Conservation (phyloP, 192 early-diverging fungal genomes). For the Mycoemilia scoparia region DNA sequence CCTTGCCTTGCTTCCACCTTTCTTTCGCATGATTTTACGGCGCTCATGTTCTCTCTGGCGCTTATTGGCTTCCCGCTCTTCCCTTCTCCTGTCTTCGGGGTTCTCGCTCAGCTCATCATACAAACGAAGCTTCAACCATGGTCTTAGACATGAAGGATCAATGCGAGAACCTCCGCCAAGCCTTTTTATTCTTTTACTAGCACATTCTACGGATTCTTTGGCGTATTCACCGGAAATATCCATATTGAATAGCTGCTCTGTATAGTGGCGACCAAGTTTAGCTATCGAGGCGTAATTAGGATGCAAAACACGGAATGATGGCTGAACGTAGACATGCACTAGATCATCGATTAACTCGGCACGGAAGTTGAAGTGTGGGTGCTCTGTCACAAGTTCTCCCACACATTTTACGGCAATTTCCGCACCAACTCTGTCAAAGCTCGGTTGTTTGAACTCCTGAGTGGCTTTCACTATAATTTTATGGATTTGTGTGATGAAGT, state of each 20-base stretch:
- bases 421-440: conserved; percentile 26
- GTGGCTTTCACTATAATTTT: conserved; percentile 16
- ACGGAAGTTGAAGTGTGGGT: conserved; percentile 93
- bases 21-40: conserved; percentile 15
- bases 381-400: conserved; percentile 57
- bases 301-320: conserved; percentile 45
- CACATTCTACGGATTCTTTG: conserved; percentile 70
- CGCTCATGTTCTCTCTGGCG: conserved; percentile 24
- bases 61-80: conserved; percentile 30
- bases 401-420: conserved; percentile 60
- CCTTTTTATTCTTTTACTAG: conserved; percentile 69
- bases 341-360: conserved; percentile 72
- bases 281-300: conserved; percentile 38
- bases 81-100: conserved; percentile 30
- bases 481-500: conserved; percentile 63
- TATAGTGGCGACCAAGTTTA: conserved; percentile 52
- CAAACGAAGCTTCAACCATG: conserved; percentile 66
- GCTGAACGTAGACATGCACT: conserved; percentile 37
- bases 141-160: conserved; percentile 41
- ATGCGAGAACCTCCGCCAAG: conserved; percentile 57
- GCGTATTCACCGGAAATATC: conserved; percentile 77
- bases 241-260: conserved; percentile 57
- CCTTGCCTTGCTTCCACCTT: conserved; percentile 15
- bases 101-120: conserved; percentile 57
- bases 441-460: conserved; percentile 10